Evolutionary conservation across 2,329 filamentous ascomycete genomes (phyloP).

Genomic region (Arthrobotrys pseudoclavata): DNA sequence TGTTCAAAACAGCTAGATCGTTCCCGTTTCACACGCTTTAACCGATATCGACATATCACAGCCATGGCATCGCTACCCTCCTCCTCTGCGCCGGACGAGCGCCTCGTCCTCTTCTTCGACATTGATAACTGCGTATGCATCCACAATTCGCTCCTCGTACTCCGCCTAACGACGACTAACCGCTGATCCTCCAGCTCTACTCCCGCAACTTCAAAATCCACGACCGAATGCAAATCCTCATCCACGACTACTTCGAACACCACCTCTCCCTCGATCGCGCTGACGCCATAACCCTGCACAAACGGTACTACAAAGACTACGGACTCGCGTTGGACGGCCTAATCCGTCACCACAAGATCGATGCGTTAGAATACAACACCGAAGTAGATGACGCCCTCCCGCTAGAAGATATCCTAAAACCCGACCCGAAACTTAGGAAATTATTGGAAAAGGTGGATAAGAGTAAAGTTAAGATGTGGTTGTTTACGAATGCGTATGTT

Average conservation of each 20-base stretch:
- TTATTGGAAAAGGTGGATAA: slow-evolving; percentile 84
- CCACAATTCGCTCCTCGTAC: not conserved
- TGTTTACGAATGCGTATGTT: slow-evolving; percentile 96
- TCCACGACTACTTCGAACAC: slow-evolving; percentile 69
- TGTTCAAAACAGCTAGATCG: not conserved
- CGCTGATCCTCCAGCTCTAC: slow-evolving; percentile 35
- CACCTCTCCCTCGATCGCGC: slow-evolving; percentile 73
- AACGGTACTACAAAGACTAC: slow-evolving; percentile 94
- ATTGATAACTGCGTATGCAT: slow-evolving; percentile 90
- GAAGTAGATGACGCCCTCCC: slow-evolving; percentile 96
- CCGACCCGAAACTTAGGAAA: slow-evolving; percentile 79
- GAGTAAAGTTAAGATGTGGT: slow-evolving; percentile 87
- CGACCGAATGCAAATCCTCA: slow-evolving; percentile 87
- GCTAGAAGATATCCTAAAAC: slow-evolving; percentile 84
- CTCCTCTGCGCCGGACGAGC: slow-evolving; percentile 64
- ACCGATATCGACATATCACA: slow-evolving; percentile 7
- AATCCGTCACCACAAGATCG: slow-evolving; percentile 92
- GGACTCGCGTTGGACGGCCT: slow-evolving; percentile 97
- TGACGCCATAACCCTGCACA: slow-evolving; percentile 87
- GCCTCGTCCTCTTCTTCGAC: slow-evolving; percentile 82
- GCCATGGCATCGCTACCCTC: slow-evolving; percentile 36
- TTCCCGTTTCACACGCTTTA: not conserved
- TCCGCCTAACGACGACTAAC: slow-evolving; percentile 69
- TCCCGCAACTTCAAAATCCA: slow-evolving; percentile 74
- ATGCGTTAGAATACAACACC: slow-evolving; percentile 92